Base-by-base conservation (phyloP, 2,329 filamentous ascomycete genomes). In the Knoxdaviesia capensis region DNA sequence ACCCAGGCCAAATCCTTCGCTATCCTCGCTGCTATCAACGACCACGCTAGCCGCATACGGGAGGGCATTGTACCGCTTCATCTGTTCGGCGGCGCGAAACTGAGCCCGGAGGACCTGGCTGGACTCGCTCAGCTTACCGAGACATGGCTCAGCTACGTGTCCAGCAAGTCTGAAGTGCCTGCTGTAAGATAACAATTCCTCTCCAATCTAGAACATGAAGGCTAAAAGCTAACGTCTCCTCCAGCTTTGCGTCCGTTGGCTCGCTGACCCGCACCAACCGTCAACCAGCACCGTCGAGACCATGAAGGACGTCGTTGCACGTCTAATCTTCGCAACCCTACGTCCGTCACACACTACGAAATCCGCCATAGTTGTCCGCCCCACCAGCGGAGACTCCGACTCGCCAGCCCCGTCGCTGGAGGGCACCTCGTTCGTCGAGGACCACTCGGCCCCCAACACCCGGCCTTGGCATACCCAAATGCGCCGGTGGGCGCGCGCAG, bases 21-120 rank as follows among this genome's bases (percentile, higher is more conserved):
- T 3, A 49, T 62, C 30, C 51, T 65, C n/a, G 52, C 56, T 6
- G 54, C 59, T 3, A 49, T 64, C 3, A 51, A 62, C 41, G 46
- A 52, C 6, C 49, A 54, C 7, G 43, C 58, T 1, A 47, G 49
- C 29, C 48, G 45, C 9, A 49, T 60, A 7, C 46, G 47, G 6
- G 51, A 50, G 6, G 48, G 51, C 9, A 49, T 44, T 1, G 44
- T 62, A 5, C 50, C 57, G 3, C 44, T 55, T 8, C 31, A 43
- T 5, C 31, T 45, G 6, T 39, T 53, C n/a, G 45, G 46, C 3
- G 42, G 48, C 3, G 41, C 46, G 5, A 41, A 49, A 3, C 46
- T 56, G 6, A 41, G 43, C 0, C n/a, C 40, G 3, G 28, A 43
- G 1, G 50, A 56, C 8, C 45, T 61, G 9, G 42, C 51, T 11